Evolutionary conservation across 768 basidiomycete genomes (phyloP), one percentile per base, ranked within the genome.

Genomic region (Boletus fagicola): DNA sequence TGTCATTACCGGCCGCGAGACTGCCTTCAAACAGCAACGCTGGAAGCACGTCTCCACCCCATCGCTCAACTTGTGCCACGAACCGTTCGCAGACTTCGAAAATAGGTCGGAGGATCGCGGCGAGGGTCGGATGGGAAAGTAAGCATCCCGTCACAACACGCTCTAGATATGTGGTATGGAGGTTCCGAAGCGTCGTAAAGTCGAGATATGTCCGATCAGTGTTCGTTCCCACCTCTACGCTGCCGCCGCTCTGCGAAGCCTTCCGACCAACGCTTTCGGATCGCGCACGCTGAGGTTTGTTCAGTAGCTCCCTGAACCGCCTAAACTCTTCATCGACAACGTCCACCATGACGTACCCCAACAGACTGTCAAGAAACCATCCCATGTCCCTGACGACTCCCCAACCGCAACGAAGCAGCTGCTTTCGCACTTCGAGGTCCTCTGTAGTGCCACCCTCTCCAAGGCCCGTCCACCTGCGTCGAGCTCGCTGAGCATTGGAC

Each of bases 21-120:
- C 88, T 91, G 15, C 90, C 91, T 68, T 94, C 93, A 60, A 85
- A 87, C 40, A 95, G 71, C 46, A 95, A 76, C 0, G 87, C 90
- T 13, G 94, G 94, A 3, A 95, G 75, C 10, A 95, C 84, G 67
- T 95, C 92, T 0, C 93, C 93, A 13, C 92, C 92, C 94, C 94
- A 97, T 51, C 93, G 76, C 71, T 95, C 94, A 0, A 95, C 83
- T 60, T 92, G 85, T 8, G 84, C 92, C n/a, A 87, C 88, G 67
- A 96, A 92, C 10, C 85, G 80, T 67, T 92, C 92, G 68, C 92
- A 95, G 10, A 88, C 78, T 62, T 92, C 90, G 49, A 96, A 76
- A 54, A 95, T 85, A 33, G 84, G 79, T 18, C 85, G 83, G 39
- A 94, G 75, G 42, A 84, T 81, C 1, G 80, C 71, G 7, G 87